Evolutionary conservation across 2,329 filamentous ascomycete genomes (phyloP), one percentile per base, ranked within the genome.

Genomic region (Botrytis cinerea): DNA sequence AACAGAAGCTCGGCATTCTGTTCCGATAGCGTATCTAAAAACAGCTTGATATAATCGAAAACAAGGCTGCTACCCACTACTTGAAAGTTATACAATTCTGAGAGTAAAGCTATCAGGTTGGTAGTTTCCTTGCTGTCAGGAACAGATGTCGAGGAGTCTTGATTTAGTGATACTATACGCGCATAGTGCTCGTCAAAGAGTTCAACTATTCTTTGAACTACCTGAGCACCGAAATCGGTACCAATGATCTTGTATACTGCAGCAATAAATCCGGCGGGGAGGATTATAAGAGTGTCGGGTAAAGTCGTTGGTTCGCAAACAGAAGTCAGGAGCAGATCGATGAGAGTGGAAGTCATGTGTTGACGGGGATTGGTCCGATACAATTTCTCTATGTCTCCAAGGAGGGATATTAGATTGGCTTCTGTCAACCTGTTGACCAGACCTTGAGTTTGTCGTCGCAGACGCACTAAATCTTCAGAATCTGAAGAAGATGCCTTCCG

Each of bases 391-490:
- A 97, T 87, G 28, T 97, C 92, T 61, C 88, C 88, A 5, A 98
- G 84, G 71, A 98, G 97, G 2, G 93, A 92, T 9, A 97, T 82
- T 75, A 99, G 86, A 78, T 96, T 98, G 54, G 94, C 90, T 80
- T 98, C 95, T 0, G 96, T 98, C 46, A 99, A 86, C 80, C 95
- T 92, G 82, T 99, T 99, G 80, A 99, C 87, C 28, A 96, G 87
- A 80, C 96, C 95, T 81, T 98, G 94, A 0, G 93, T 86, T 79
- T 97, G 93, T 75, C 93, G 90, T 74, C 90, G 90, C 68, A 99
- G 84, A 57, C 92, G 90, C 20, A 86, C 85, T 66, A 92, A 85
- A 60, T 87, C 85, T 81, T 97, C 92, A 1, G 88, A 86, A 76
- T 93, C 90, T 0, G 89, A 88, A 1, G 87, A 86, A 4, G 88